These are phyloP conservation scores for Chloranthus sessilifolius DNA, from an alignment of 164 flowering plant species.

Conservation along the genomic window DNA sequence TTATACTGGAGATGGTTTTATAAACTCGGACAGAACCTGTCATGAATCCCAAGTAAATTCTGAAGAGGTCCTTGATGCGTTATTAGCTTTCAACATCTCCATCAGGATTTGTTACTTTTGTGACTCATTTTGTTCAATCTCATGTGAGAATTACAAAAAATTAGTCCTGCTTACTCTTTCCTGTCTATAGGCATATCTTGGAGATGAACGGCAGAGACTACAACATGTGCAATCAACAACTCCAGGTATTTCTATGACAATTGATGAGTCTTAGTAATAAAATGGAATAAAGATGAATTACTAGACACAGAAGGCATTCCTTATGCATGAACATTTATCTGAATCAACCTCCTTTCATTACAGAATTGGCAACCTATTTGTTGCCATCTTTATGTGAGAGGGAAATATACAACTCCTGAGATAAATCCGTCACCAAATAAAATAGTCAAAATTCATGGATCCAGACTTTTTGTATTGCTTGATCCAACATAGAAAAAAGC, in stretches of 20 bases:
- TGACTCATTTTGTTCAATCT: conserved; percentile 3
- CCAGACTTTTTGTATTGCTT: too few species aligned
- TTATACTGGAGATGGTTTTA: conserved; percentile 21
- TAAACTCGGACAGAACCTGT: conserved; percentile 14
- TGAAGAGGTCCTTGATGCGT: conserved; percentile 48
- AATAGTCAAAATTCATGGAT: too few species aligned
- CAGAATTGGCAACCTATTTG: too few species aligned
- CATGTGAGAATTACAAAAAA: conserved; percentile 8
- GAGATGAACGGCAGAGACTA: conserved; percentile 32
- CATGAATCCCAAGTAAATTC: conserved; percentile 32
- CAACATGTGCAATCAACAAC: conserved; percentile 18
- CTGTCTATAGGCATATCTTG: conserved; percentile 34
- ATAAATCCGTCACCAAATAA: too few species aligned
- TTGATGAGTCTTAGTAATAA: too few species aligned
- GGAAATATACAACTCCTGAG: too few species aligned
- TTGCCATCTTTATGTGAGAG: too few species aligned
- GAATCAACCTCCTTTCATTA: too few species aligned
- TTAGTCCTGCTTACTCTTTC: conserved; percentile 11
- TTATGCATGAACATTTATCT: too few species aligned
- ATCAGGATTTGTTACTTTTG: conserved; percentile 6
- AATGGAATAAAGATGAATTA: too few species aligned
- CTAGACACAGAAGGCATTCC: too few species aligned
- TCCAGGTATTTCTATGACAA: conserved; percentile 43
- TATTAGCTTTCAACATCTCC: conserved; percentile 1
- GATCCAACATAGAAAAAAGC: too few species aligned